Evolutionary conservation across 2,329 filamentous ascomycete species (phyloP).

Genomic region (Fusarium pininemorale): DNA sequence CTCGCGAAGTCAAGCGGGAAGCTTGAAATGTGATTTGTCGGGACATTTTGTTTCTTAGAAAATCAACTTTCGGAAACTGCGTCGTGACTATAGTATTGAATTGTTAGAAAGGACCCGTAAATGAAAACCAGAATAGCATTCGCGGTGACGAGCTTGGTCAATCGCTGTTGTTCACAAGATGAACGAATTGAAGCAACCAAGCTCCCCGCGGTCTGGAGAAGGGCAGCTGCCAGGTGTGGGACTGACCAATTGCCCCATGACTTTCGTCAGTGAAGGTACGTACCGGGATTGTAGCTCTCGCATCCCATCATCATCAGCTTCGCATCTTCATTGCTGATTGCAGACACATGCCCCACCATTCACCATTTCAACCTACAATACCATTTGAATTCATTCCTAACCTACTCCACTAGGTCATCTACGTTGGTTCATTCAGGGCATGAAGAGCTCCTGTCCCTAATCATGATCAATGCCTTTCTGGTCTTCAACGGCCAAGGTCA

Average conservation of each 20-base stretch:
- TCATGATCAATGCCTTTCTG: slow-evolving; percentile 97
- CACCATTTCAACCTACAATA: slow-evolving; percentile 8
- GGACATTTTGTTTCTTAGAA: slow-evolving; percentile 41
- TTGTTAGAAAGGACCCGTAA: neutral
- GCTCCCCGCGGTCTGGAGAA: slow-evolving; percentile 22
- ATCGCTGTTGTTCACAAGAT: slow-evolving; percentile 8
- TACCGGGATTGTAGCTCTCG: slow-evolving; percentile 14
- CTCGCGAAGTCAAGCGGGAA: slow-evolving; percentile 49
- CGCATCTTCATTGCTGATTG: neutral
- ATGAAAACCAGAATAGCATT: neutral
- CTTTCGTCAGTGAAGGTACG: slow-evolving; percentile 26
- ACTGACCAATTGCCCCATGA: slow-evolving; percentile 20
- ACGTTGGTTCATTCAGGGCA: slow-evolving; percentile 12
- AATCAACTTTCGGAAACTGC: neutral
- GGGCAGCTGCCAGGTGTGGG: slow-evolving; percentile 9
- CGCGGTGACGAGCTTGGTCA: neutral
- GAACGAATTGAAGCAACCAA: slow-evolving; percentile 18
- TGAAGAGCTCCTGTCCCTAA: slow-evolving; percentile 38
- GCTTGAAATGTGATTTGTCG: slow-evolving; percentile 49
- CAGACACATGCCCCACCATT: slow-evolving; percentile 35
- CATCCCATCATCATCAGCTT: slow-evolving; percentile 32
- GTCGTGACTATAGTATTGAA: neutral
- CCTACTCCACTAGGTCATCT: neutral
- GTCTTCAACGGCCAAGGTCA: slow-evolving; percentile 99
- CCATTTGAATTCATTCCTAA: neutral